Base-by-base conservation (phyloP, 257 asterid species). In the Salvia splendens region DNA sequence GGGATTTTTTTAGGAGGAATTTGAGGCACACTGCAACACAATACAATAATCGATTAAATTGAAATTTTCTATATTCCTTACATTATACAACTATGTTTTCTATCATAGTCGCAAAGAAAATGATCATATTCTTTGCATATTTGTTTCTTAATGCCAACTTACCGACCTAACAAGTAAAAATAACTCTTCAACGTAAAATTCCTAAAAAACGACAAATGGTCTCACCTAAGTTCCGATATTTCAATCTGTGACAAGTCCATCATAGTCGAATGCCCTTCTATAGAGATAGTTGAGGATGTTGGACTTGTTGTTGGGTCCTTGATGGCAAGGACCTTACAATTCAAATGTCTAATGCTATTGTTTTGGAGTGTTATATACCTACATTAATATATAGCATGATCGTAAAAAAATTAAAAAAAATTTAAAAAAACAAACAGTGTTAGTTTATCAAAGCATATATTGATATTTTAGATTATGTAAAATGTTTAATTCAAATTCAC, bases 171-270 rank as follows among this genome's bases (percentile, higher is more conserved):
- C 30, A 24, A 24, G 30, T 24, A 24, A 2, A 24, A 24, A 1
- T 24, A 24, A 24, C 30, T 24, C 30, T 24, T 1, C 1, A 4
- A 11, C 20, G n/a, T 12, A 30, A 43, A 61, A 54, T 45, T 16
- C 41, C 57, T 28, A 59, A 65, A 58, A 59, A 57, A 65, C 11
- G 5, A 6, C 17, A 1, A 55, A 54, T 4, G 51, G 14, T 41
- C 67, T 84, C 40, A 91, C 97, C 93, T 88, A 35, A 85, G 70
- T 38, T 82, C 73, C 68, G 87, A 84, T 48, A 91, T 78, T 73
- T 91, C 93, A 68, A 91, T 83, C 47, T 88, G 96, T 1, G 97
- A 91, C 83, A 88, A 91, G 93, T 85, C 93, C 89, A 86, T 69
- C 76, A 75, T 81, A 72, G 86, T 77, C 60, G 89, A 82, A 69